phyloP scores from a whole-genome alignment of 2,329 filamentous ascomycete genomes.

The Drechslera avenae region DNA sequence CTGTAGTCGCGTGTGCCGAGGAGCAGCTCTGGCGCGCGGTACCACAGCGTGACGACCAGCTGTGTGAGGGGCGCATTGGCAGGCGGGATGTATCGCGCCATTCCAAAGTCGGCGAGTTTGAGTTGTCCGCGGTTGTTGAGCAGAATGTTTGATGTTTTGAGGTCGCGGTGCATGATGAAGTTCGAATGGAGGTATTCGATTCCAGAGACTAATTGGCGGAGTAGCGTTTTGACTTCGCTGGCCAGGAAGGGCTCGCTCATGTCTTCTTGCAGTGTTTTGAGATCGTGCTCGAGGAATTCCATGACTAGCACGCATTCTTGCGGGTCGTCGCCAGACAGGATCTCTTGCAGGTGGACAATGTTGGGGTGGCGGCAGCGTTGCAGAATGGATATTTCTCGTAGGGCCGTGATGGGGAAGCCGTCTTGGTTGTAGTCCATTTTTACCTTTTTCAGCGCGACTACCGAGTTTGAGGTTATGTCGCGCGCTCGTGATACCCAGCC shows the following conservation, averaged over 20 bases:
- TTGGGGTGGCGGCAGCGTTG: slow-evolving; percentile 80
- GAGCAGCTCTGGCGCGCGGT: slow-evolving; percentile 87
- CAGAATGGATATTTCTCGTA: slow-evolving; percentile 92
- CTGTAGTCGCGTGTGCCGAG: slow-evolving; percentile 79
- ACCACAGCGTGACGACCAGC: slow-evolving; percentile 96
- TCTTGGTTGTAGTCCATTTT: slow-evolving; percentile 79
- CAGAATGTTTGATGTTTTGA: slow-evolving; percentile 63
- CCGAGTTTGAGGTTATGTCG: slow-evolving; percentile 71
- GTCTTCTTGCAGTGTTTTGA: slow-evolving; percentile 89
- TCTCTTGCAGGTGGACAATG: slow-evolving; percentile 79
- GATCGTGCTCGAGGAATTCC: slow-evolving; percentile 96
- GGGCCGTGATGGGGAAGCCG: slow-evolving; percentile 87
- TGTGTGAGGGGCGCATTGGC: slow-evolving; percentile 78
- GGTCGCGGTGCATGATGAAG: slow-evolving; percentile 72
- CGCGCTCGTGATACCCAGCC: slow-evolving; percentile 88
- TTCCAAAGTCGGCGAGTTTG: slow-evolving; percentile 97
- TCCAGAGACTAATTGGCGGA: slow-evolving; percentile 80
- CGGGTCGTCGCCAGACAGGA: slow-evolving; percentile 74
- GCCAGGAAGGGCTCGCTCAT: slow-evolving; percentile 93
- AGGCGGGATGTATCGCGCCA: slow-evolving; percentile 83
- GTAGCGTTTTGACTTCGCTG: slow-evolving; percentile 88
- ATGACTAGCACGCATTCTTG: slow-evolving; percentile 87
- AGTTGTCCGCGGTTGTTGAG: slow-evolving; percentile 94
- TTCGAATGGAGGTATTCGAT: slow-evolving; percentile 84
- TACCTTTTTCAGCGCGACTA: slow-evolving; percentile 91